Base-by-base conservation (phyloP, 495 filamentous ascomycete species). In the Lichina pygmaea region DNA sequence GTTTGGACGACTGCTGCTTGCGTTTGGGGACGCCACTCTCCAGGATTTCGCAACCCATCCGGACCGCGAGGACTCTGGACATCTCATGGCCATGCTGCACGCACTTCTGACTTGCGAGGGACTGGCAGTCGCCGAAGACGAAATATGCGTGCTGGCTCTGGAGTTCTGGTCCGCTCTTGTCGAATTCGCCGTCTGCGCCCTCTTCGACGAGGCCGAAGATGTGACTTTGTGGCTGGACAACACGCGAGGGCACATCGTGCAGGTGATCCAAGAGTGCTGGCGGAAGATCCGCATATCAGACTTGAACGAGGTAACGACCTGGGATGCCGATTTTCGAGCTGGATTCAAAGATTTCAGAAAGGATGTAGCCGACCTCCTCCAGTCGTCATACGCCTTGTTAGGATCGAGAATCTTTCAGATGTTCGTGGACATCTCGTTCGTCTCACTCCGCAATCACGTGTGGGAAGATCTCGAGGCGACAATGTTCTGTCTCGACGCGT, bases 391-490 rank as follows among this genome's bases (percentile, higher is more conserved):
- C 52, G 64, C 75, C 0, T 62, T 84, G 6, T 58, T 84, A 6
- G 81, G 81, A 0, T 63, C 72, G 17, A 62, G 66, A 6, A 54
- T 93, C 33, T 67, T 93, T 13, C 64, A 72, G 13, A 67, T 73
- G 8, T 80, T 94, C 53, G 71, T 78, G 38, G 62, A 71, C 39
- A 62, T 76, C 38, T 69, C 79, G 41, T 58, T 70, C 5, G 60
- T 65, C 34, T 71, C 75, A 17, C 62, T 89, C 2, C 50, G 62
- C 41, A 61, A 57, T 30, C 63, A 63, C 44, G 59, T 72, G 24
- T 97, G 85, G 84, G 61, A 68, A 17, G 73, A 78, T 41, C 69
- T 93, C 30, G 89, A 94, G 56, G 79, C 79, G 6, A 70, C 77
- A 1, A 62, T 82, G 34, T 93, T 81, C 57, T 86, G 78, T 53